Evolutionary conservation across 78 protist species (phyloP).

Genomic region (Cavenderia fasciculata): DNA sequence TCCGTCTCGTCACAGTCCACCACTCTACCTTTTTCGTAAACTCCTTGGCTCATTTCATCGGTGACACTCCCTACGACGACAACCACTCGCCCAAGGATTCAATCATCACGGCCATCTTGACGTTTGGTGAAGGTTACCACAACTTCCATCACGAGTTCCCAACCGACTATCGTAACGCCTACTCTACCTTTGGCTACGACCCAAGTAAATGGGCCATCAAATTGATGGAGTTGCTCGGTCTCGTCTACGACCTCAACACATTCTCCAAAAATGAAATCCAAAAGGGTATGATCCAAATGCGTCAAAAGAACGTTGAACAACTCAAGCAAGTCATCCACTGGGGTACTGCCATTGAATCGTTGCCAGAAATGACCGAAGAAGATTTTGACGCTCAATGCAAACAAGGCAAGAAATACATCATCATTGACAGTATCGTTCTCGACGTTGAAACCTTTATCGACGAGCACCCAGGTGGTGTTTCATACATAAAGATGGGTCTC

Average conservation of each 20-base stretch:
- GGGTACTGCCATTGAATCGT: constrained; percentile 45
- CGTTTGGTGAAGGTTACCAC: constrained; percentile 95
- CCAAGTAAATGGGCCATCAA: constrained; percentile 91
- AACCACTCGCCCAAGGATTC: constrained; percentile 75
- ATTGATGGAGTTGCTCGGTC: constrained; percentile 37
- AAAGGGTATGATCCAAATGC: constrained; percentile 82
- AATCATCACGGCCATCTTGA: constrained; percentile 80
- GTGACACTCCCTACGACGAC: constrained; percentile 81
- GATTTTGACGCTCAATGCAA: constrained; percentile 29
- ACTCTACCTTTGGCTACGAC: constrained; percentile 82
- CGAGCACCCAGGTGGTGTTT: constrained; percentile 79
- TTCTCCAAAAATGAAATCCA: constrained; percentile 72
- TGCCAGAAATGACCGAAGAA: constrained; percentile 46
- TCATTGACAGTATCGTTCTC: constrained; percentile 47
- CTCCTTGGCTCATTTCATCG: constrained; percentile 88
- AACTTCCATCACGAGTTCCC: constrained; percentile 95
- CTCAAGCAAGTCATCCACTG: constrained; percentile 23
- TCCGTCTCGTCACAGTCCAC: constrained; percentile 74
- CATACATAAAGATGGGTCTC: constrained; percentile 64
- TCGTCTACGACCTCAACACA: constrained; percentile 60
- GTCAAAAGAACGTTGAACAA: background rate
- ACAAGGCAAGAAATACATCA: constrained; percentile 36
- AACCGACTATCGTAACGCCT: constrained; percentile 89
- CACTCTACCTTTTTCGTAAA: constrained; percentile 92
- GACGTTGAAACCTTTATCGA: constrained; percentile 63